Percentiles rank a stretch among this genome's conserved stretches.
These are phyloP conservation scores for Dipteronia sinensis DNA, from an alignment of 345 rosid species.

Conservation along the genomic window DNA sequence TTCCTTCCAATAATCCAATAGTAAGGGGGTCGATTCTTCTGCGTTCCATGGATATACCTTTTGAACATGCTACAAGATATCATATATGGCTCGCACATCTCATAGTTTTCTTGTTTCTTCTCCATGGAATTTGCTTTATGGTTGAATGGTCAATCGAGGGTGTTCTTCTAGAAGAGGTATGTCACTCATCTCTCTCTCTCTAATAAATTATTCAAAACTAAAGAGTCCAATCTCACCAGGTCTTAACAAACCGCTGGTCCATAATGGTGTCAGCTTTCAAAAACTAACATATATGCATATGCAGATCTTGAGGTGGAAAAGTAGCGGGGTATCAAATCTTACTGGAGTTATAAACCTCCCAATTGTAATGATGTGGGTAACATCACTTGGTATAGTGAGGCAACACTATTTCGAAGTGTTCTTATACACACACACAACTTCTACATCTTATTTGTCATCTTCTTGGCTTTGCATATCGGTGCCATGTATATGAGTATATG, in stretches of 20 bases:
- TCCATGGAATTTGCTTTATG: too few species aligned
- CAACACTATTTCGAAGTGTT: conserved; percentile 75
- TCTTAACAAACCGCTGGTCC: too few species aligned
- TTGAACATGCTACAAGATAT: conserved; percentile 84
- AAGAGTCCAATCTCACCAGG: too few species aligned
- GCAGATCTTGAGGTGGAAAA: conserved; percentile 67
- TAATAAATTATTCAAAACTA: too few species aligned
- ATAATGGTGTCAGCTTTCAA: too few species aligned
- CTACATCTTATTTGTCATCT: conserved; percentile 68
- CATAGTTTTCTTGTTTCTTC: conserved; percentile 19
- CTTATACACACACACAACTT: conserved; percentile 92
- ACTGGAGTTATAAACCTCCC: conserved; percentile 79
- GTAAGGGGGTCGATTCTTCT: conserved; percentile 84
- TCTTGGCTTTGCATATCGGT: conserved; percentile 80
- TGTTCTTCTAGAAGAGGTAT: too few species aligned
- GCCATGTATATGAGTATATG: conserved; percentile 35
- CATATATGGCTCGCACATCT: conserved; percentile 90
- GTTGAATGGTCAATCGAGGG: too few species aligned
- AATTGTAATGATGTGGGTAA: conserved; percentile 80
- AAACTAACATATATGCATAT: too few species aligned
- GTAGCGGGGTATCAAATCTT: conserved; percentile 53
- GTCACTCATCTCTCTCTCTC: too few species aligned
- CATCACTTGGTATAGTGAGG: conserved; percentile 67
- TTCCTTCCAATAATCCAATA: conserved; percentile 82
- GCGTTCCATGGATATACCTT: conserved; percentile 72